Percentiles rank a stretch among this genome's conserved stretches.
phyloP scores from a whole-genome alignment of 2,329 filamentous ascomycete genomes.

The Torrubiella hemipterigena region DNA sequence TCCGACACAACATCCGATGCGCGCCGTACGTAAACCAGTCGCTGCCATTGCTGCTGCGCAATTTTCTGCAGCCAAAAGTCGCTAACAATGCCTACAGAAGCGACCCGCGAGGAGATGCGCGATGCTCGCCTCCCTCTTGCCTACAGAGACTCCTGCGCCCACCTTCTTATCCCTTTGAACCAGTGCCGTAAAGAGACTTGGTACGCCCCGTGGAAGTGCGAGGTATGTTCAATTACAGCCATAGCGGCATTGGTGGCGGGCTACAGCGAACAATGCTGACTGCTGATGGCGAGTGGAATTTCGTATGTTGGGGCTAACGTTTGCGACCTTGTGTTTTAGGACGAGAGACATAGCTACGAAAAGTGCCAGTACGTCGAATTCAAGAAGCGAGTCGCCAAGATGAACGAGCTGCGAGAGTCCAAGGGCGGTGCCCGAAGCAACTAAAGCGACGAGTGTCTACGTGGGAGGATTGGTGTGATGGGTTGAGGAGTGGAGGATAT shows the following conservation, averaged over 20 bases:
- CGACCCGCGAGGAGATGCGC: constrained; percentile 86
- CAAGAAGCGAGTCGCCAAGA: constrained; percentile 96
- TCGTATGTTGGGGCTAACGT: not conserved
- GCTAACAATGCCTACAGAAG: constrained; percentile 34
- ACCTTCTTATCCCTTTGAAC: constrained; percentile 91
- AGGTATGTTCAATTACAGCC: constrained; percentile 47
- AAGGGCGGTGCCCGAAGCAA: constrained; percentile 82
- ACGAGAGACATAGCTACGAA: constrained; percentile 95
- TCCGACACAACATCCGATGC: constrained; percentile 22
- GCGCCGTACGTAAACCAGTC: constrained; percentile 20
- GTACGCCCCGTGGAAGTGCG: constrained; percentile 96
- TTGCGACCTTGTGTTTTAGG: too few species aligned
- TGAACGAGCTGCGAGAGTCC: constrained; percentile 85
- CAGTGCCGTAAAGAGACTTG: constrained; percentile 84
- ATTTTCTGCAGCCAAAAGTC: not conserved
- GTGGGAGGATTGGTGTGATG: constrained; percentile 1
- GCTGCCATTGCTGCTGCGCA: not conserved
- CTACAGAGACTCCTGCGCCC: constrained; percentile 92
- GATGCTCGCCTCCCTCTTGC: constrained; percentile 76
- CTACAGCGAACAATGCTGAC: too few species aligned
- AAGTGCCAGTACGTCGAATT: constrained; percentile 99
- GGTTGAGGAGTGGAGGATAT: not conserved
- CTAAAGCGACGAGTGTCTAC: constrained; percentile 25
- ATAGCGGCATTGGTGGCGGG: too few species aligned
- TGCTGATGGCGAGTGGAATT: not conserved